Evolutionary conservation across 2,329 filamentous ascomycete species (phyloP), one percentile per base, ranked within the genome.

Genomic region (Colletotrichum filicis): DNA sequence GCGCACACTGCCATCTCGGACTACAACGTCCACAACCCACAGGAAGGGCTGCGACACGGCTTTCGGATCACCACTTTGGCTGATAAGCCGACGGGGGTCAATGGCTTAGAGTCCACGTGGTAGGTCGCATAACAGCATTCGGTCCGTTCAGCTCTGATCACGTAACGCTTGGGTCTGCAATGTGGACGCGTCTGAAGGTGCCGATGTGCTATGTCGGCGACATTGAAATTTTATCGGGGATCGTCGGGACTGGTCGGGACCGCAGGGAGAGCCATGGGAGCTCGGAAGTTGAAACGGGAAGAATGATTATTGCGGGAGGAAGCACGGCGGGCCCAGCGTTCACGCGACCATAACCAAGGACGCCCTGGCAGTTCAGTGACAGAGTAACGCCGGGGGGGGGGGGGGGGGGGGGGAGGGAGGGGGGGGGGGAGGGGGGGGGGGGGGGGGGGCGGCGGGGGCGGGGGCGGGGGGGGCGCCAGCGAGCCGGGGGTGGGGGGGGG

Each of bases 1-100:
- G 80, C 81, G 3, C 83, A 85, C 76, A 85, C 83, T n/a, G 83
- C 83, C 46, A 85, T 85, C 67, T 82, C 81, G 1, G 84, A 86
- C 75, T 86, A 85, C 62, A 80, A 85, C 62, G 83, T 85, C 35
- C 78, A 82, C 52, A 81, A 80, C 68, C 80, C 80, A 49, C 80
- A 82, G 62, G 83, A 85, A 70, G 83, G 83, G 1, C 75, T 84
- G 57, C 79, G 83, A 11, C 83, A 85, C 74, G 83, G 83, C 4
- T 82, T 85, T 69, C 77, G 83, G 4, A 82, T 85, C 74, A 85
- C 83, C 1, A 83, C 82, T 2, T 75, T 83, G 49, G 83, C 77
- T 2, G 83, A 85, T 64, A 77, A 77, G 68, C 83, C 83, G 2
- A 78, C 79, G 6, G 83, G 83, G 1, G 82, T 84, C 0, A 74